A percentile compares a stretch with the other conserved stretches of the same genome.
These are phyloP conservation scores for Lachancea sp. DNA, from an alignment of 805 yeast species.

Conservation along the genomic window DNA sequence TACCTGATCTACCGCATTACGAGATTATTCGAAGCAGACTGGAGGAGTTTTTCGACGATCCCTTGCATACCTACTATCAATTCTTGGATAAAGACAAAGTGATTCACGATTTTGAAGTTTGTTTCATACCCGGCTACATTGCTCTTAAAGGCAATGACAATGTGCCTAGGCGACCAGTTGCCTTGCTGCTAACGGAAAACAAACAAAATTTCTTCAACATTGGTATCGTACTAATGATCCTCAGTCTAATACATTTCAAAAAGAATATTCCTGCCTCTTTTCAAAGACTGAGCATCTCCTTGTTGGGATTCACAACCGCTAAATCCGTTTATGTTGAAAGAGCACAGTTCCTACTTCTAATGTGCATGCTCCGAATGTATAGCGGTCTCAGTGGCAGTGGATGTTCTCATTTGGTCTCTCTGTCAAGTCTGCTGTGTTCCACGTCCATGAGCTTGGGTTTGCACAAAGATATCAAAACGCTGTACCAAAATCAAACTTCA, in stretches of 20 bases:
- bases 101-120: slow-evolving; percentile 1
- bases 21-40: not conserved
- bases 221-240: slow-evolving; percentile 24
- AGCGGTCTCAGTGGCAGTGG: slow-evolving; percentile 22
- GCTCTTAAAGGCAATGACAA: not conserved
- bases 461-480: slow-evolving; percentile 15
- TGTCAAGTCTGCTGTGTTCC: slow-evolving; percentile 13
- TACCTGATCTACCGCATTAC: slow-evolving; percentile 6
- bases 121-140: slow-evolving; percentile 3
- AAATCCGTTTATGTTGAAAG: slow-evolving; percentile 27
- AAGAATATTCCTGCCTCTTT: slow-evolving; percentile 16
- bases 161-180: not conserved
- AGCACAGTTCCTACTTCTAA: slow-evolving; percentile 24
- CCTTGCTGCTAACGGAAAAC: not conserved
- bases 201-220: slow-evolving; percentile 26
- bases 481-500: slow-evolving; percentile 14
- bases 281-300: slow-evolving; percentile 15
- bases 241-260: slow-evolving; percentile 15
- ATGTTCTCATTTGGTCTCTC: slow-evolving; percentile 15
- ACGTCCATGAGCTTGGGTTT: slow-evolving; percentile 23
- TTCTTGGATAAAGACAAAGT: slow-evolving; percentile 6
- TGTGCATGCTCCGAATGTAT: slow-evolving; percentile 14
- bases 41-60: slow-evolving; percentile 5
- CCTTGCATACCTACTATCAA: slow-evolving; percentile 4
- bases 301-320: slow-evolving; percentile 25